Evolutionary conservation across 306 rosid genomes (phyloP), one percentile per base, ranked within the genome.

Genomic region (Glycine tomentella): DNA sequence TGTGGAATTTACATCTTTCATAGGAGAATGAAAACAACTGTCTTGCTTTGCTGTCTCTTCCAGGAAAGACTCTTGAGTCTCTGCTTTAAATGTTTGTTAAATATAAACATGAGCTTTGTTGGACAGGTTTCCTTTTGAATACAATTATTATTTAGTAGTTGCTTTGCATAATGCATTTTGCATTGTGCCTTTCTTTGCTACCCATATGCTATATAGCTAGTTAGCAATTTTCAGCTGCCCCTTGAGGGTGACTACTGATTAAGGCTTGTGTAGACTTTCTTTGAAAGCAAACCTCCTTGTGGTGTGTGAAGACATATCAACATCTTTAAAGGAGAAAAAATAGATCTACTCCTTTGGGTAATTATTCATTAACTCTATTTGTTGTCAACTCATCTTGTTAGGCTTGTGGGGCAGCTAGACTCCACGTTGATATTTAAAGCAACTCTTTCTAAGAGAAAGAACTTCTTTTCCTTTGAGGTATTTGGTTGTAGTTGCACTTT

Each of bases 71-170:
- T 36, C 40, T 9, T 9, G n/a, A n/a, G n/a, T n/a, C n/a, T n/a
- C n/a, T n/a, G n/a, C n/a, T n/a, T n/a, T n/a, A n/a, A n/a, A n/a
- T n/a, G n/a, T n/a, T n/a, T n/a, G n/a, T n/a, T n/a, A 80, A 3
- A 33, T 34, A 72, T 72, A 9, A 45, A 33, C 2, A 14, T 66
- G 45, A 17, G 57, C 72, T 36, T 81, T 7, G 0, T 3, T 63
- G 56, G 73, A 69, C 52, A 40, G 58, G 61, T 62, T 76, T 64
- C 52, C 12, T 71, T 71, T n/a, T 83, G 57, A 33, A 77, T 52
- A 44, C 77, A 58, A 38, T 4, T 13, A 25, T n/a, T n/a, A n/a
- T 56, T 14, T 64, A 36, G 42, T 25, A 3, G 58, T 9, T 69
- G 62, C 17, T 63, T 53, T n/a, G 72, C 73, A 9, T 65, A 17